phyloP scores from a whole-genome alignment of 176 grass and related monocot species.

The Saccharum officinarum region DNA sequence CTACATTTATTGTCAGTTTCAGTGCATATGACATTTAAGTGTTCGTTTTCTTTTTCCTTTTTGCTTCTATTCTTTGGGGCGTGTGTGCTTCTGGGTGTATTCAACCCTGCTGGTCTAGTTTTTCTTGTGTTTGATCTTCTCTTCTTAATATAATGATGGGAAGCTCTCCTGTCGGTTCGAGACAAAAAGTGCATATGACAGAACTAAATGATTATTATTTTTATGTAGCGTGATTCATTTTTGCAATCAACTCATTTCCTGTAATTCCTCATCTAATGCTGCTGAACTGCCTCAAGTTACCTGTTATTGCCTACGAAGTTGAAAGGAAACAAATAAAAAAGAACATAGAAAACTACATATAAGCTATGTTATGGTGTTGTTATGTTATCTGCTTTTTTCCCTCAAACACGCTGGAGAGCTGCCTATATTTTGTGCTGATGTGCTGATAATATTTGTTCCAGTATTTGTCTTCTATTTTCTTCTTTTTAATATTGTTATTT shows the following conservation, averaged over 20 bases:
- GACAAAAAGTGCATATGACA: neutral
- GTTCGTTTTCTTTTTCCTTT: neutral
- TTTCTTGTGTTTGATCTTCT: neutral
- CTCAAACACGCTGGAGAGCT: neutral
- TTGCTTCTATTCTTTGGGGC: too few relatives aligned
- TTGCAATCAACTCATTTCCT: constrained; percentile 26
- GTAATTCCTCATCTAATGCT: constrained; percentile 27
- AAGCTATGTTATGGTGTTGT: neutral
- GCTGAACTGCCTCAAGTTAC: neutral
- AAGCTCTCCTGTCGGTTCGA: neutral
- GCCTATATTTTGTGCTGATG: neutral
- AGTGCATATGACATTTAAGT: neutral
- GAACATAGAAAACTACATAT: constrained; percentile 2
- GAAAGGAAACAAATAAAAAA: constrained; percentile 2
- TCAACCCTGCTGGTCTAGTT: neutral
- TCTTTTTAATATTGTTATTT: neutral
- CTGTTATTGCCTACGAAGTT: constrained; percentile 2
- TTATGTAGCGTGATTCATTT: neutral
- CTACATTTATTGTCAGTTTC: neutral
- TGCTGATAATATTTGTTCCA: neutral
- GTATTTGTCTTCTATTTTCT: neutral
- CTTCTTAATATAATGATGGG: neutral
- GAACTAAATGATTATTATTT: neutral
- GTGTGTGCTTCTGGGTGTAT: too few relatives aligned
- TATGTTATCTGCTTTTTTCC: neutral